These are phyloP conservation scores for Pleurotus salmoneostramineus DNA, from an alignment of 768 basidiomycete species.

Conservation along the genomic window DNA sequence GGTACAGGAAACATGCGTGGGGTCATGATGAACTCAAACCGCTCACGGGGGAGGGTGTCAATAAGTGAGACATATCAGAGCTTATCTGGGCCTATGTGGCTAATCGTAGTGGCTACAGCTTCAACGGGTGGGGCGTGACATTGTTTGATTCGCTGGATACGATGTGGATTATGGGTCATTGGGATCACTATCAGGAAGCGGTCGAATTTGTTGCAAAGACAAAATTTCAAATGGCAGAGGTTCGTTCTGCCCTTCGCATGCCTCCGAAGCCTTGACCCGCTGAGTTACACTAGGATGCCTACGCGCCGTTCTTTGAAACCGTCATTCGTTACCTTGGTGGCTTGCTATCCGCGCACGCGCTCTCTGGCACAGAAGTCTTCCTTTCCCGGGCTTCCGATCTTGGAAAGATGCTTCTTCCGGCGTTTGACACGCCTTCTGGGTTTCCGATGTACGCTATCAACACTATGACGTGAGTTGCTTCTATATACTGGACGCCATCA, in stretches of 20 bases:
- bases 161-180: slow-evolving; percentile 75
- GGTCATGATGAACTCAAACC: slow-evolving; percentile 65
- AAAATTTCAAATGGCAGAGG: slow-evolving; percentile 37
- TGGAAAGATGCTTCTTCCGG: slow-evolving; percentile 62
- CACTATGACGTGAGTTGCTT: slow-evolving; percentile 41
- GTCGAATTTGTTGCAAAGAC: slow-evolving; percentile 44
- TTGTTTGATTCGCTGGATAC: slow-evolving; percentile 80
- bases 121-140: slow-evolving; percentile 74
- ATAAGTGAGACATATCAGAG: slow-evolving; percentile 44
- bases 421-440: slow-evolving; percentile 66
- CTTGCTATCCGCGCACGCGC: slow-evolving; percentile 72
- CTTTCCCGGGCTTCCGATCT: slow-evolving; percentile 72
- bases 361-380: slow-evolving; percentile 61
- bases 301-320: slow-evolving; percentile 69
- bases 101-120: slow-evolving; percentile 29
- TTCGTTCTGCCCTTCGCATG: slow-evolving; percentile 16
- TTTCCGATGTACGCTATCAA: slow-evolving; percentile 70
- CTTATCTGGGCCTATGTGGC: slow-evolving; percentile 2
- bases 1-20: slow-evolving; percentile 59
- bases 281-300: slow-evolving; percentile 8
- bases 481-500: too few species aligned
- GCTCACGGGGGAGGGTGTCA: slow-evolving; percentile 21
- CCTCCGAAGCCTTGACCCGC: slow-evolving; percentile 7
- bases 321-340: slow-evolving; percentile 85
- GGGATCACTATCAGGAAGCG: slow-evolving; percentile 59